Base-by-base conservation (phyloP, 208 protist genomes). In the Acanthamoeba culbertsoni region DNA sequence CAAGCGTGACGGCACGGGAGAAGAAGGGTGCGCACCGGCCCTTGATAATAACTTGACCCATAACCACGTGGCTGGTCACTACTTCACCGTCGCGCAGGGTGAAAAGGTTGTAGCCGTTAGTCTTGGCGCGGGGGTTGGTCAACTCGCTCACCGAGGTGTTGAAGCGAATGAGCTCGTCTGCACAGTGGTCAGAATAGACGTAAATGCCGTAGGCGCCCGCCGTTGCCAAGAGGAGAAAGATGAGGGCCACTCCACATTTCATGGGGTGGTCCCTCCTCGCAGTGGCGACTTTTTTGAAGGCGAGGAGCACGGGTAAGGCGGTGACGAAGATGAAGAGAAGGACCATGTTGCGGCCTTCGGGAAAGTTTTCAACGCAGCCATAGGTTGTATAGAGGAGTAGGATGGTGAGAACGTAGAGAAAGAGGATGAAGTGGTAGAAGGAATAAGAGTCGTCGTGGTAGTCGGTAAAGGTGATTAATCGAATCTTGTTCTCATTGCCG, bases 351-450 rank as follows among this genome's bases (percentile, higher is more conserved):
- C 48, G 57, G 40, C 57, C 57, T n/a, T 90, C 62, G 55, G 48
- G 82, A 53, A 71, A 90, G 10, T 20, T 37, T 18, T 84, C 73
- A 18, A 16, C 35, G 51, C 82, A 90, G 8, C 82, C 82, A n/a
- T 71, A 90, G 37, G 82, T 90, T 0, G 82, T 90, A 53, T 71
- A 90, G 82, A 90, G 82, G 40, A 90, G 82, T 33, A 90, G 40
- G 23, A 90, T 68, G 6, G 57, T 90, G 37, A 90, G 57, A 35
- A 71, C 31, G 40, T 90, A 90, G 55, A 90, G 82, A 53, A 90
- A 90, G 82, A 71, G 55, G 57, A 90, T 68, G 82, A 90, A 90
- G 82, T 90, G 82, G 82, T 90, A 90, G 82, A 90, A 90, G 40
- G 82, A 71, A 53, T 90, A 90, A 8, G 82, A 90, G 5, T 0